These are phyloP conservation scores for Teunomyces cretensis DNA, from an alignment of 805 yeast species.

Conservation along the genomic window DNA sequence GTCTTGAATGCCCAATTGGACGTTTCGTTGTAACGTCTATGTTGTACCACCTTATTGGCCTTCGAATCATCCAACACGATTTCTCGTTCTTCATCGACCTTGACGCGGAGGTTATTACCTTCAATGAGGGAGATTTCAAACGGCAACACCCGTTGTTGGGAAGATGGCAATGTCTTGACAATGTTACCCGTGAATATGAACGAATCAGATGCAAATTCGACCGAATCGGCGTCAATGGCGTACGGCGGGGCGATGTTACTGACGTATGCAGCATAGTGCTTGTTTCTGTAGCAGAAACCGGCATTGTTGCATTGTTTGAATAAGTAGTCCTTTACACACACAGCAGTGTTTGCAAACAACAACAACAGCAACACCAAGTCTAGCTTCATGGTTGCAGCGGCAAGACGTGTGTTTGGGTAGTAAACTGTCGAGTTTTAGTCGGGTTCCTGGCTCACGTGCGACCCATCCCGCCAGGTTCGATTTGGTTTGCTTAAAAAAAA, in stretches of 20 bases:
- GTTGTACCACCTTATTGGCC: slow-evolving; percentile 25
- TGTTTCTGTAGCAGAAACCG: slow-evolving; percentile 82
- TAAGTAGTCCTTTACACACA: slow-evolving; percentile 57
- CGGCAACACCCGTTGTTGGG: slow-evolving; percentile 42
- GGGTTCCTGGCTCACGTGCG: too few relatives aligned
- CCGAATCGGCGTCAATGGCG: slow-evolving; percentile 20
- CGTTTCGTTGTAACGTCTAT: slow-evolving; percentile 61
- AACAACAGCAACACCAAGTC: slow-evolving; percentile 1
- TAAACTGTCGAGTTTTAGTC: neutral
- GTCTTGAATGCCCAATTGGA: slow-evolving; percentile 54
- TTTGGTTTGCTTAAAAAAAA: too few relatives aligned
- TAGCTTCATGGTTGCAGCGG: neutral
- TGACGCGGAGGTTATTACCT: slow-evolving; percentile 59
- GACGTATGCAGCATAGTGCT: slow-evolving; percentile 54
- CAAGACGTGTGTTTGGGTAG: neutral
- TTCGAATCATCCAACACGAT: slow-evolving; percentile 5
- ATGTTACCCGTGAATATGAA: slow-evolving; percentile 47
- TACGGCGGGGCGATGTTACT: slow-evolving; percentile 19
- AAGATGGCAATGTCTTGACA: slow-evolving; percentile 35
- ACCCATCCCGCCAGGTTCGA: too few relatives aligned
- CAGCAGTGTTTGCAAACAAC: neutral
- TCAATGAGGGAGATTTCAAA: slow-evolving; percentile 57
- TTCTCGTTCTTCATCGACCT: slow-evolving; percentile 59
- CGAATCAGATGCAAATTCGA: slow-evolving; percentile 11
- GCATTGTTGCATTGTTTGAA: slow-evolving; percentile 77